These are phyloP conservation scores for Nakazawaea peltata DNA, from an alignment of 805 yeast genomes.

Conservation along the genomic window DNA sequence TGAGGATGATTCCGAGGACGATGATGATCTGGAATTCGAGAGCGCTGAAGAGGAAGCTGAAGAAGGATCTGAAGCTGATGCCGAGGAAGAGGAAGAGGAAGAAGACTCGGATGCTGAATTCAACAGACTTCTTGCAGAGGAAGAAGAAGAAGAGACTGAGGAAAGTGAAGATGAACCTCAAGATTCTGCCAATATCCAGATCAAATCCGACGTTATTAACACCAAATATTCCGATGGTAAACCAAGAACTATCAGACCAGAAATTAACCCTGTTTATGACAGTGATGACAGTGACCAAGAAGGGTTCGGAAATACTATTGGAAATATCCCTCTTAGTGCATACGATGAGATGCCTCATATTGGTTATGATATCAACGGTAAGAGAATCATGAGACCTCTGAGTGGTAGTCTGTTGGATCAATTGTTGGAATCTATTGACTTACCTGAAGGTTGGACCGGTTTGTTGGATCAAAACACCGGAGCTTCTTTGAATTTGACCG, in stretches of 20 bases:
- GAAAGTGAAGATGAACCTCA: slow-evolving; percentile 24
- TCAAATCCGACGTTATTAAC: slow-evolving; percentile 26
- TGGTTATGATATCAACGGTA: slow-evolving; percentile 95
- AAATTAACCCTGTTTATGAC: slow-evolving; percentile 91
- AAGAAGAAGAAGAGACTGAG: slow-evolving; percentile 18
- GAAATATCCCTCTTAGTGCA: slow-evolving; percentile 86
- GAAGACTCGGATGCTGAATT: slow-evolving; percentile 57
- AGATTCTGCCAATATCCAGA: no score
- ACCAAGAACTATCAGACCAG: slow-evolving; percentile 74
- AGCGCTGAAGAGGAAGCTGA: slow-evolving; percentile 12
- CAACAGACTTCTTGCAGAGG: slow-evolving; percentile 50
- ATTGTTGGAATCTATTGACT: slow-evolving; percentile 79
- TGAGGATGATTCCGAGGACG: slow-evolving; percentile 14
- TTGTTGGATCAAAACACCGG: slow-evolving; percentile 88
- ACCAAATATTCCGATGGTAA: slow-evolving; percentile 71
- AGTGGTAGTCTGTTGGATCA: slow-evolving; percentile 91
- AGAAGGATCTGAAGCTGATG: slow-evolving; percentile 10
- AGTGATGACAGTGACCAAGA: slow-evolving; percentile 89
- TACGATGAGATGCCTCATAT: slow-evolving; percentile 97
- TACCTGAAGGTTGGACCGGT: slow-evolving; percentile 99
- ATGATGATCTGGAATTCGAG: slow-evolving; percentile 13
- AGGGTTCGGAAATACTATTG: slow-evolving; percentile 67
- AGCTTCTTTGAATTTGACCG: slow-evolving; percentile 65
- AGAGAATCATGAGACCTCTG: slow-evolving; percentile 98
- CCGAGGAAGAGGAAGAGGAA: slow-evolving; percentile 19